phyloP scores from a whole-genome alignment of 176 grass and related monocot genomes.

The Aegilops tauschii region DNA sequence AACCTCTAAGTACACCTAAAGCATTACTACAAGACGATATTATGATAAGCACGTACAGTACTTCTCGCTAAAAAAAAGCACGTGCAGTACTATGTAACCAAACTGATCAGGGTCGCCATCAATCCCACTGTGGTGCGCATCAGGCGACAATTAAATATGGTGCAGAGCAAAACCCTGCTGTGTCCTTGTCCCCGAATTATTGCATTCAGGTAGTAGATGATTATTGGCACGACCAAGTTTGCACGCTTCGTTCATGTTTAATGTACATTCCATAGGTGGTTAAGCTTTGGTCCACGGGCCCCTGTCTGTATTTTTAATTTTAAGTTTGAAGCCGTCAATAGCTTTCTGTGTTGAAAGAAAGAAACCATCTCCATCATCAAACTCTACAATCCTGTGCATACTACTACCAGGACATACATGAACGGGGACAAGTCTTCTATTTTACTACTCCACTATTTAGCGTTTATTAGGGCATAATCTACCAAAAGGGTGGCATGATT shows the following conservation, averaged over 20 bases:
- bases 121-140: background rate
- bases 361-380: background rate
- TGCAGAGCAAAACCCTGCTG: slow-evolving; percentile 7
- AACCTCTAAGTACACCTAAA: background rate
- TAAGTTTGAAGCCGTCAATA: background rate
- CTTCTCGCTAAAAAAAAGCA: no score
- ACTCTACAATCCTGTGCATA: background rate
- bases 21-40: background rate
- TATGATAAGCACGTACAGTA: no score
- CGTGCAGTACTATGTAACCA: background rate
- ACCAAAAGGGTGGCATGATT: slow-evolving; percentile 16
- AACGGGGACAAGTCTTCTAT: background rate
- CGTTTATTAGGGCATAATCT: background rate
- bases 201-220: slow-evolving; percentile 1
- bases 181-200: slow-evolving; percentile 45
- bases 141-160: slow-evolving; percentile 22
- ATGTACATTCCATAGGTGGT: background rate
- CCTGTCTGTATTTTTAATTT: background rate
- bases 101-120: slow-evolving; percentile 7
- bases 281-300: slow-evolving; percentile 28
- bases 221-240: slow-evolving; percentile 17
- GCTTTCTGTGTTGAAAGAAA: slow-evolving; percentile 41
- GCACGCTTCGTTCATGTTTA: slow-evolving; percentile 31
- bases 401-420: background rate
- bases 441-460: background rate